Conservation (phyloP, 2,329 filamentous ascomycete genomes). For the Gyromitra esculenta region DNA sequence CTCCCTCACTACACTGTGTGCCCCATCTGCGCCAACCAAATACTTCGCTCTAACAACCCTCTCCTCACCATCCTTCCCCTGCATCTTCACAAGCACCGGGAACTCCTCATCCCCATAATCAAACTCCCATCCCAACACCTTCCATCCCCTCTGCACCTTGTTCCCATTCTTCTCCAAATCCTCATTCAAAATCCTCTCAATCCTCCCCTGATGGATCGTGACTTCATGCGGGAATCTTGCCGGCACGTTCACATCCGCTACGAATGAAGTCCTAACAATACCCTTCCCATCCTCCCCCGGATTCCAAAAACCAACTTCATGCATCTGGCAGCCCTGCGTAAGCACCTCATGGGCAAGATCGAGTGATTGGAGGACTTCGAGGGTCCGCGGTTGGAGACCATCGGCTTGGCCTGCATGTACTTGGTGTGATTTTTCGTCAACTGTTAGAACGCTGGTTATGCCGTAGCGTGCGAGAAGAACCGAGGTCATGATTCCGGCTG, state of each 20-base stretch:
- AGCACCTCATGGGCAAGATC: slow-evolving; percentile 62
- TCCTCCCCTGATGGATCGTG: slow-evolving; percentile 75
- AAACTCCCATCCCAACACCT: slow-evolving; percentile 70
- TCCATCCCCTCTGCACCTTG: slow-evolving; percentile 72
- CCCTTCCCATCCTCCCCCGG: slow-evolving; percentile 66
- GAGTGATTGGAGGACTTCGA: slow-evolving; percentile 62
- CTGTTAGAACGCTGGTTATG: slow-evolving; percentile 61
- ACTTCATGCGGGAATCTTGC: slow-evolving; percentile 77
- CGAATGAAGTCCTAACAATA: slow-evolving; percentile 70
- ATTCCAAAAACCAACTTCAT: slow-evolving; percentile 79
- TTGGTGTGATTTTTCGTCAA: slow-evolving; percentile 61
- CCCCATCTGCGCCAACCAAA: slow-evolving; percentile 76
- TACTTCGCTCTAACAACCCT: slow-evolving; percentile 73
- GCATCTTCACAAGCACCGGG: slow-evolving; percentile 79
- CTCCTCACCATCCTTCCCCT: slow-evolving; percentile 67
- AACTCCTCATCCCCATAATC: slow-evolving; percentile 71
- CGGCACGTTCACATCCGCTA: slow-evolving; percentile 69
- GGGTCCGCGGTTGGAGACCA: slow-evolving; percentile 62
- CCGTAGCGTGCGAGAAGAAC: slow-evolving; percentile 63
- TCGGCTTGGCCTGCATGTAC: slow-evolving; percentile 63
- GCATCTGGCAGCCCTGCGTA: slow-evolving; percentile 61
- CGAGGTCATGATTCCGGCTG: slow-evolving; percentile 62
- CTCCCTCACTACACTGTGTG: slow-evolving; percentile 72
- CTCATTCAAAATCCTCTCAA: slow-evolving; percentile 74
- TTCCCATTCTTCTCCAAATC: slow-evolving; percentile 72